These are phyloP conservation scores for Starmerella powellii DNA, from an alignment of 805 yeast species.

Conservation along the genomic window DNA sequence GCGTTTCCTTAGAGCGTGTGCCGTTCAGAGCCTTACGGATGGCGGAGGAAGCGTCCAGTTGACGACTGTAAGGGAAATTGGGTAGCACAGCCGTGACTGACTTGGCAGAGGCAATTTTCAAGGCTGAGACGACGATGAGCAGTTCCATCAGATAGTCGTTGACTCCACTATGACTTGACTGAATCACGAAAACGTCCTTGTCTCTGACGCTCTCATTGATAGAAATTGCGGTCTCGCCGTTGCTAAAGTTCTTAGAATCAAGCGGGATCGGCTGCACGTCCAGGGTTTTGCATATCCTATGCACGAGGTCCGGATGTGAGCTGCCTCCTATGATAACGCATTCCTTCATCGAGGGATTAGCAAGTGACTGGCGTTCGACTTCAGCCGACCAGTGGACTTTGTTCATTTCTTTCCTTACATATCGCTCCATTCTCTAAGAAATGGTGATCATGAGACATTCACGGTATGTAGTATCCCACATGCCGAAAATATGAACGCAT, in stretches of 20 bases:
- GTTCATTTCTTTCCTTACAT: background rate
- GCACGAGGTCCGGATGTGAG: conserved; percentile 70
- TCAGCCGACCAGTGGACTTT: conserved; percentile 1
- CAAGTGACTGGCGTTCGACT: background rate
- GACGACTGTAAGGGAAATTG: conserved; percentile 88
- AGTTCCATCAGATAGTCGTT: conserved; percentile 79
- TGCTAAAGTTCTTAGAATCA: conserved; percentile 38
- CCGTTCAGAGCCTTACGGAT: conserved; percentile 2
- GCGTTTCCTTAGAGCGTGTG: too few species aligned
- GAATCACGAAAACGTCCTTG: conserved; percentile 86
- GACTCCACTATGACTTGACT: conserved; percentile 76
- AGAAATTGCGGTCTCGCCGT: conserved; percentile 88
- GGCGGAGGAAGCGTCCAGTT: conserved; percentile 82
- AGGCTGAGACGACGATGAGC: conserved; percentile 75
- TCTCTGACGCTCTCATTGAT: conserved; percentile 84
- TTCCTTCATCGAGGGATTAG: conserved; percentile 47
- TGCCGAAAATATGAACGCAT: too few species aligned
- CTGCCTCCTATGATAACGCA: conserved; percentile 82
- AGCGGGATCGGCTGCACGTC: conserved; percentile 64
- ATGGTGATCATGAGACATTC: too few species aligned
- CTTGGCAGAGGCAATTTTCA: conserved; percentile 81
- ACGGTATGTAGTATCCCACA: background rate
- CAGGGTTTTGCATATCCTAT: conserved; percentile 61
- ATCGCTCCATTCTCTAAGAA: too few species aligned
- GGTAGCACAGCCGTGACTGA: conserved; percentile 88